phyloP scores from a whole-genome alignment of 768 basidiomycete genomes.

The Hericium erinaceus region DNA sequence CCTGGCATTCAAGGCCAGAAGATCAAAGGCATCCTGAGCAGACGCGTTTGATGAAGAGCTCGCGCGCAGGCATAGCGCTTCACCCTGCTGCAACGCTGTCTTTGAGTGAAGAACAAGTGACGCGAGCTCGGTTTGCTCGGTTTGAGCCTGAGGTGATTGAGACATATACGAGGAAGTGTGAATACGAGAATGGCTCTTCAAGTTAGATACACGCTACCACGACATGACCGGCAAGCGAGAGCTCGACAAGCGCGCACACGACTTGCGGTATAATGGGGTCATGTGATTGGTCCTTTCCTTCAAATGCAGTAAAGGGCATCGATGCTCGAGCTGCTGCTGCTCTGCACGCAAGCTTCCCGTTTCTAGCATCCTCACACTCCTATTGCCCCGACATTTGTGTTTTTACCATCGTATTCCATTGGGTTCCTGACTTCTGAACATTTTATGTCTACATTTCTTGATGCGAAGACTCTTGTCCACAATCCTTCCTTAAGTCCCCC shows the following conservation, averaged over 20 bases:
- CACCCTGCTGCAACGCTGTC: conserved; percentile 71
- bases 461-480: neutral
- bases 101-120: conserved; percentile 75
- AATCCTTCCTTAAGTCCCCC: neutral
- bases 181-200: neutral
- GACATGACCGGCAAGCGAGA: no score
- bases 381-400: neutral
- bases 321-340: no score
- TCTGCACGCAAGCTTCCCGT: no score
- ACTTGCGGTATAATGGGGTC: no score
- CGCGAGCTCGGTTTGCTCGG: conserved; percentile 54
- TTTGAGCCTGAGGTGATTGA: conserved; percentile 1
- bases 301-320: no score
- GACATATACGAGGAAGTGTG: neutral
- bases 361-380: neutral
- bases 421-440: neutral
- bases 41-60: conserved; percentile 56
- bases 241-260: no score
- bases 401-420: neutral
- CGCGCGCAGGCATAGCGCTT: conserved; percentile 65
- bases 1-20: conserved; percentile 72
- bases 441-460: neutral
- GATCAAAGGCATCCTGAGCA: conserved; percentile 56
- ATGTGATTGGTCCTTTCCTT: no score
- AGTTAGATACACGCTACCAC: no score